phyloP scores from a whole-genome alignment of 768 basidiomycete species.

The Pisolithus tinctorius region DNA sequence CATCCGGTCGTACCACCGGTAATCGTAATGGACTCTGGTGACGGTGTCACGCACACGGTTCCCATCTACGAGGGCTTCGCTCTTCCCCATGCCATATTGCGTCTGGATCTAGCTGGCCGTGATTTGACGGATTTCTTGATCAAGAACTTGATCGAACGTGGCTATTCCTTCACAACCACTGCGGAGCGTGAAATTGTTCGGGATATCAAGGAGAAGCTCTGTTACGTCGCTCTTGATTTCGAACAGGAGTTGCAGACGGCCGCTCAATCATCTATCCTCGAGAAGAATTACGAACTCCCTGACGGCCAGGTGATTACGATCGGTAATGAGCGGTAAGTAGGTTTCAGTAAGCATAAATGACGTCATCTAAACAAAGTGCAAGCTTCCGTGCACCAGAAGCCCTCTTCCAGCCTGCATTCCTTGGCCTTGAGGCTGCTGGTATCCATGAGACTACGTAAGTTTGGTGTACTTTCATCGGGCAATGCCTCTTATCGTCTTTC shows the following conservation, averaged over 20 bases:
- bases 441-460: conserved; percentile 64
- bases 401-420: conserved; percentile 53
- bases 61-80: conserved; percentile 96
- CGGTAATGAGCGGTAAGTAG: conserved; percentile 52
- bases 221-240: conserved; percentile 92
- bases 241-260: conserved; percentile 91
- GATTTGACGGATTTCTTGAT: conserved; percentile 81
- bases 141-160: conserved; percentile 86
- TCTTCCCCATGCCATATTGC: conserved; percentile 87
- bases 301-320: conserved; percentile 91
- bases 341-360: neutral
- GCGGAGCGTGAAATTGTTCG: conserved; percentile 93
- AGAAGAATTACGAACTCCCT: conserved; percentile 92
- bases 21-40: conserved; percentile 94
- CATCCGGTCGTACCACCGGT: conserved; percentile 91
- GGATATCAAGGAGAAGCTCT: conserved; percentile 92
- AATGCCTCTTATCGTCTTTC: conserved; percentile 1
- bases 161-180: conserved; percentile 90
- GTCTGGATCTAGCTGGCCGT: conserved; percentile 89
- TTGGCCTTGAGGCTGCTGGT: conserved; percentile 74
- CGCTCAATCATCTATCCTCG: conserved; percentile 80
- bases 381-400: conserved; percentile 54
- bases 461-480: neutral
- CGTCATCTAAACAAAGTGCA: neutral
- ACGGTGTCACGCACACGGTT: conserved; percentile 94